Percentiles rank a stretch among this genome's conserved stretches.
Evolutionary conservation across 345 rosid species (phyloP).

Genomic region (Eutrema yunnanense): DNA sequence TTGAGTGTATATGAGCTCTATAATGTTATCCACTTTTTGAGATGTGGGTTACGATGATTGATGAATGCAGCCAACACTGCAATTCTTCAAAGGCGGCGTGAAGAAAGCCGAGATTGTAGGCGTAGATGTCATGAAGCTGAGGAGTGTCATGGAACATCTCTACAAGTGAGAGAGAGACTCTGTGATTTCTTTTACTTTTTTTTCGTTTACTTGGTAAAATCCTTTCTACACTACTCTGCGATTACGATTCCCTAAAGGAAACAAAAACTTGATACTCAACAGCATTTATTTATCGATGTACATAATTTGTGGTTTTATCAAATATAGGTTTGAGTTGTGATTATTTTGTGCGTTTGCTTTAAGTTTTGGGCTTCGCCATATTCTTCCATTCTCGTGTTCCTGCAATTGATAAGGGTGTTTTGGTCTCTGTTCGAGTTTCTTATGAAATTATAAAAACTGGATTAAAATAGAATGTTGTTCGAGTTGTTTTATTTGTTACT

Average conservation of each 20-base stretch:
- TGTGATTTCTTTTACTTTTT: neutral
- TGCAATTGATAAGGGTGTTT: constrained; percentile 6
- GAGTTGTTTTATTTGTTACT: no score
- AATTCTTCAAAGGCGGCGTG: constrained; percentile 60
- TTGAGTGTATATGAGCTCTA: neutral
- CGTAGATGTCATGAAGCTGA: constrained; percentile 47
- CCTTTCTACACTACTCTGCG: neutral
- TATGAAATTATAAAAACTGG: neutral
- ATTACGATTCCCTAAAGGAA: neutral
- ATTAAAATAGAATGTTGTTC: neutral
- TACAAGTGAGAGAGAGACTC: constrained; percentile 49
- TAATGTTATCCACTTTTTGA: neutral
- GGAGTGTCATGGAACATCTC: constrained; percentile 50
- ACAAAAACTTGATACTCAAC: neutral
- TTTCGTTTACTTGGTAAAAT: neutral
- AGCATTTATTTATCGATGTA: neutral
- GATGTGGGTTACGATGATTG: neutral
- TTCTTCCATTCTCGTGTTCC: neutral
- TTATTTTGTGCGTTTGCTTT: neutral
- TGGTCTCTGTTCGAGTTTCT: neutral
- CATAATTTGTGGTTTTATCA: neutral
- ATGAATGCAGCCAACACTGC: constrained; percentile 65
- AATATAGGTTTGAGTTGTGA: neutral
- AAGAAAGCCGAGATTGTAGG: constrained; percentile 65
- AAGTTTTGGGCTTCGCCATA: neutral